Evolutionary conservation across 176 grass and related monocot genomes (phyloP), one percentile per base, ranked within the genome.

Genomic region (Urochloa ruziziensis): DNA sequence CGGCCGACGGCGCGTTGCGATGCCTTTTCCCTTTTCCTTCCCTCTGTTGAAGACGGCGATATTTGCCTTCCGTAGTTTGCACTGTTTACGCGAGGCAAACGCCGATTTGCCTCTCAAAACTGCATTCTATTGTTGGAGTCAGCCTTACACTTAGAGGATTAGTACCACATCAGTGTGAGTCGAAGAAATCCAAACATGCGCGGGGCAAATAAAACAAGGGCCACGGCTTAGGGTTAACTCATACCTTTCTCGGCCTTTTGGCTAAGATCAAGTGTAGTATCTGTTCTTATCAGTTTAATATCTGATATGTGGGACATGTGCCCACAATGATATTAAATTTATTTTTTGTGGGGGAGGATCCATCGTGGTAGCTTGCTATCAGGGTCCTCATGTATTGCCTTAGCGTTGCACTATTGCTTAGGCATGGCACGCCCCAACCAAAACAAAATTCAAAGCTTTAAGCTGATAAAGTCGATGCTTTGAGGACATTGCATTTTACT

Each of bases 211-310:
- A 58, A 58, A 58, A 24, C 23, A 58, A 58, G 23, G 9, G 54
- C 7, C 23, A 58, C 8, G 8, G 23, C 11, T 0, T 6, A 15
- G 1, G 3, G 49, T 6, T 2, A 80, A 66, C 2, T 5, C 74
- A 86, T 91, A 91, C 48, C 86, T 91, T 91, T 94, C 81, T 94
- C 84, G 66, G 86, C 67, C 84, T 89, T 91, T 94, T 85, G 84
- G 72, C 87, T 91, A 88, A 83, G 84, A 92, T 90, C 87, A 92
- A 94, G 79, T 86, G 79, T 94, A 91, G 84, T 94, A 94, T 94
- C 54, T 91, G 86, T 94, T 94, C 63, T 94, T 94, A 89, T 89
- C 57, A 89, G 64, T 94, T 91, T 94, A 84, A 91, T 91, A 89
- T 91, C 57, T 91, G 86, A 91, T 94, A 92, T 66, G 28, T 86